phyloP scores from a whole-genome alignment of 805 yeast genomes.

The Saturnispora diversa region DNA sequence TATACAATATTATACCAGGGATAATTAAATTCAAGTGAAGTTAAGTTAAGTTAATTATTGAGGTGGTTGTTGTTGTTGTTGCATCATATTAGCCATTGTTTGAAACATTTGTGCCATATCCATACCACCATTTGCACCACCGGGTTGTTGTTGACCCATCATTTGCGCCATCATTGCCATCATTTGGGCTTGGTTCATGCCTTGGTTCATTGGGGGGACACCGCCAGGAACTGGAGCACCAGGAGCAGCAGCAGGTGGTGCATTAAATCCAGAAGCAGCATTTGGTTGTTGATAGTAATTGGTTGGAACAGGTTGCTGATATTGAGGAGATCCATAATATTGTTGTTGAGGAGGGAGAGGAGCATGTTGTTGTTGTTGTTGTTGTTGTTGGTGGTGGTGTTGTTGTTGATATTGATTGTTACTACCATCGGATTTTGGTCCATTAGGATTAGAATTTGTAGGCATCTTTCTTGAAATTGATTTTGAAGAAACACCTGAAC shows the following conservation, averaged over 20 bases:
- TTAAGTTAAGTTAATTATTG: too few species aligned
- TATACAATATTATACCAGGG: too few species aligned
- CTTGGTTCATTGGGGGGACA: conserved; percentile 7
- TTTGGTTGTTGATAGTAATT: too few species aligned
- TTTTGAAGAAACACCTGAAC: conserved; percentile 87
- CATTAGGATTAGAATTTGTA: conserved; percentile 76
- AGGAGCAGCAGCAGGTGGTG: too few species aligned
- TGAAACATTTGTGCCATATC: conserved; percentile 32
- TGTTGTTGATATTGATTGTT: conserved; percentile 3
- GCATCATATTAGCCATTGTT: conserved; percentile 31
- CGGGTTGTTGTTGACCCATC: conserved; percentile 21
- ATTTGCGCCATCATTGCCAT: conserved; percentile 31
- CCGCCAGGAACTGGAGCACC: too few species aligned
- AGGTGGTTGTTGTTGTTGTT: conserved; percentile 17
- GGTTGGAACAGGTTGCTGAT: conserved; percentile 8
- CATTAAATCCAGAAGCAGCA: too few species aligned
- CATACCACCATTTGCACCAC: conserved; percentile 19
- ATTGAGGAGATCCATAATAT: conserved; percentile 11
- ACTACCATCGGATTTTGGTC: conserved; percentile 61
- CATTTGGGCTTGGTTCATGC: conserved; percentile 24
- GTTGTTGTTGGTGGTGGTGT: conserved; percentile 3
- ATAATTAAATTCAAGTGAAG: too few species aligned
- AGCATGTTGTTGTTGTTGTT: conserved; percentile 3
- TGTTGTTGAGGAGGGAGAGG: neutral
- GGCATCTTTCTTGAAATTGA: conserved; percentile 91